These are phyloP conservation scores for Umbelopsis sp. DNA, from an alignment of 371 early-diverging fungal genomes.

Conservation along the genomic window DNA sequence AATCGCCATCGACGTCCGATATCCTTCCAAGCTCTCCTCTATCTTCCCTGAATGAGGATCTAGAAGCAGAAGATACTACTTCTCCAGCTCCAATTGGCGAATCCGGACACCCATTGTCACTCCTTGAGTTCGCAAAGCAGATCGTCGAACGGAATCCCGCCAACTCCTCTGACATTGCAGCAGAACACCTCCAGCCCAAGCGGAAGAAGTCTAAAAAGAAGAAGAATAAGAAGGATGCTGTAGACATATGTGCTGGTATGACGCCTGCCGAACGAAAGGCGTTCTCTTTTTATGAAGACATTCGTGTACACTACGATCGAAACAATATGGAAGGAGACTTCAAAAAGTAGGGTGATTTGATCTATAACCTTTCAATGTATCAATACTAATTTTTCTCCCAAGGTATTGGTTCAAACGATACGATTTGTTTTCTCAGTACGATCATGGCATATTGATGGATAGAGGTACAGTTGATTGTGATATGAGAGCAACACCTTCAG, in stretches of 20 bases:
- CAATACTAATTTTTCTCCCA: neutral
- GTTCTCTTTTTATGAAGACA: slow-evolving; percentile 27
- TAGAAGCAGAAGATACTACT: neutral
- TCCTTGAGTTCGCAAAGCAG: slow-evolving; percentile 25
- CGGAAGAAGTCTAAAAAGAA: neutral
- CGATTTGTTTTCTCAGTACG: slow-evolving; percentile 79
- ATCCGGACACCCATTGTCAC: slow-evolving; percentile 28
- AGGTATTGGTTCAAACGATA: slow-evolving; percentile 92
- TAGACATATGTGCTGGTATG: slow-evolving; percentile 11
- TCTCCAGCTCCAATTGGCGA: slow-evolving; percentile 22
- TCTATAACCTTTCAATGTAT: neutral
- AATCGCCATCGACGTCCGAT: slow-evolving; percentile 1
- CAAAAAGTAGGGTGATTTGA: slow-evolving; percentile 34
- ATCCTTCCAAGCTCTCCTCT: slow-evolving; percentile 31
- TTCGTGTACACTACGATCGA: slow-evolving; percentile 33
- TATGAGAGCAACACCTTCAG: neutral
- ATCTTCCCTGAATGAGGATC: slow-evolving; percentile 25
- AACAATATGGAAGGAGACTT: slow-evolving; percentile 33
- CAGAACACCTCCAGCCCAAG: neutral
- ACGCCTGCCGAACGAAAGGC: neutral
- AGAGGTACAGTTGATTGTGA: slow-evolving; percentile 46
- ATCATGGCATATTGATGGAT: slow-evolving; percentile 87
- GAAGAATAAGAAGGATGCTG: neutral
- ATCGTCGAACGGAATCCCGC: slow-evolving; percentile 3
- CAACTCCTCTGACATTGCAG: neutral